Conservation (phyloP, 345 rosid genomes). For the Melaleuca quinquenervia region DNA sequence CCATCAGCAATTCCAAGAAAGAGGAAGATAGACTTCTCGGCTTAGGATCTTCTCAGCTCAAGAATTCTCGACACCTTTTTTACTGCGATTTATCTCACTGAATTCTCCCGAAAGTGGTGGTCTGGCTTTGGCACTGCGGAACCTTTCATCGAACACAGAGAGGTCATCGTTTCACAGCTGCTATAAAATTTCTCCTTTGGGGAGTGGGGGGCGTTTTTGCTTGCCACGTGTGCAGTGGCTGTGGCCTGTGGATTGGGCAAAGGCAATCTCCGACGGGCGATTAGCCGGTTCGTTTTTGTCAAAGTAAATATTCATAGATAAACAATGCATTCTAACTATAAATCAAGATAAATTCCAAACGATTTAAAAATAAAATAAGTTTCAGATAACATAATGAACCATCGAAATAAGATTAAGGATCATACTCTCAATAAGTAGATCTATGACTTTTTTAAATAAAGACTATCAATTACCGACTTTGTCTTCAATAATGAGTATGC, state of each 20-base stretch:
- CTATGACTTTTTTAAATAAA: too few species aligned
- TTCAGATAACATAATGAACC: too few species aligned
- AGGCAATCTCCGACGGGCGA: neutral
- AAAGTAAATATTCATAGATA: too few species aligned
- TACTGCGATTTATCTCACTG: neutral
- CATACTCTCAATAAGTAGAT: too few species aligned
- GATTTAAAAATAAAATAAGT: too few species aligned
- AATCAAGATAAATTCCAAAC: too few species aligned
- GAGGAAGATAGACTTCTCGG: neutral
- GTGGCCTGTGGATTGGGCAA: neutral
- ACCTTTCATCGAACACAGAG: neutral
- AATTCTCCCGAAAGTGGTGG: neutral
- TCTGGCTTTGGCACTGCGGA: neutral
- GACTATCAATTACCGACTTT: too few species aligned
- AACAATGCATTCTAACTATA: too few species aligned
- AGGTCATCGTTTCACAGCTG: neutral
- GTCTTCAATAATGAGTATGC: too few species aligned
- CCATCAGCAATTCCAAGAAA: neutral
- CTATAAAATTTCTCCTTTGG: neutral
- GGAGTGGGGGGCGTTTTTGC: neutral
- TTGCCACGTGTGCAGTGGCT: neutral
- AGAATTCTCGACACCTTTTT: neutral
- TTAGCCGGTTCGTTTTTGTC: neutral
- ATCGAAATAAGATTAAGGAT: too few species aligned
- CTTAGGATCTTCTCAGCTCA: neutral